Conservation (phyloP, 1,139 yeast genomes). For the Candida neerlandica region DNA sequence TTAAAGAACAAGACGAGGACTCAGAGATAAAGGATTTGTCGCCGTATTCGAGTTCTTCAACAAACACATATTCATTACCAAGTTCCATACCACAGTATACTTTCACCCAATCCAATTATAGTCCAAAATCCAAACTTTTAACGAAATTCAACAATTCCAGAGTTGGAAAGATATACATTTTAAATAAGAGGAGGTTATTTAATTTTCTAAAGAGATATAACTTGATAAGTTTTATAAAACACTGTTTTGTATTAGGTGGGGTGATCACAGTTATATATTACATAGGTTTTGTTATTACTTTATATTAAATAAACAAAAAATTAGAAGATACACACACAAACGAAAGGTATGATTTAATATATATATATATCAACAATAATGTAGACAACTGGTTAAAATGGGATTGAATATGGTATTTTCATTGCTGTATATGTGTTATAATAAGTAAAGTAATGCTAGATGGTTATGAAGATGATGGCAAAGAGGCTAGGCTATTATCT, state of each 20-base stretch:
- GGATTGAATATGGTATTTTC: too few relatives aligned
- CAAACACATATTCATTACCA: constrained; percentile 10
- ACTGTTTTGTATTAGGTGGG: constrained; percentile 20
- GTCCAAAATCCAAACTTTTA: not conserved
- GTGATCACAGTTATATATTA: constrained; percentile 23
- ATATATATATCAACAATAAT: too few relatives aligned
- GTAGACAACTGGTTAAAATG: too few relatives aligned
- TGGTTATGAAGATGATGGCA: too few relatives aligned
- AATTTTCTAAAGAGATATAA: constrained; percentile 21
- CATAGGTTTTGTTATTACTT: constrained; percentile 20
- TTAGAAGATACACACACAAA: too few relatives aligned
- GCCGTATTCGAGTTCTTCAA: not conserved
- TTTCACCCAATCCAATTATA: constrained; percentile 10
- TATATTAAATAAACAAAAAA: too few relatives aligned
- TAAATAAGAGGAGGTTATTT: constrained; percentile 9
- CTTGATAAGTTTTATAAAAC: constrained; percentile 22
- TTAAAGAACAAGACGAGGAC: constrained; percentile 25
- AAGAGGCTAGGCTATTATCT: too few relatives aligned
- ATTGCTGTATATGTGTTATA: too few relatives aligned
- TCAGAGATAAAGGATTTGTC: constrained; percentile 2
- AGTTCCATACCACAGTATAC: constrained; percentile 19
- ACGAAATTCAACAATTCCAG: constrained; percentile 10
- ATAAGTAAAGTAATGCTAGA: too few relatives aligned
- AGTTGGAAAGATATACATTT: constrained; percentile 10
- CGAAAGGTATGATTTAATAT: too few relatives aligned